These are phyloP conservation scores for Lotus japonicus DNA, from an alignment of 306 rosid genomes.

Conservation along the genomic window DNA sequence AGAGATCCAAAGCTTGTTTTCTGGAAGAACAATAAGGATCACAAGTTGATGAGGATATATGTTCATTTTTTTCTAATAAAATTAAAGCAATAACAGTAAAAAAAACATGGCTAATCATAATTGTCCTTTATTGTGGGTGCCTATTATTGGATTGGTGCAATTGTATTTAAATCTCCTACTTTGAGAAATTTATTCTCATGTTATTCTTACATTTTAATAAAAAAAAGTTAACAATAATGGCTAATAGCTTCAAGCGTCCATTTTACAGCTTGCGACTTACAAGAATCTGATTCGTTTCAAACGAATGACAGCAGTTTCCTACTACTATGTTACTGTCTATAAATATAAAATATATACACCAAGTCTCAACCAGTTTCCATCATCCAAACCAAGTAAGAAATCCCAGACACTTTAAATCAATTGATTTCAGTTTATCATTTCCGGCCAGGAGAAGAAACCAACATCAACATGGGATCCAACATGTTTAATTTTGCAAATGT, in stretches of 20 bases:
- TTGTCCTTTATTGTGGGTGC: too few relatives aligned
- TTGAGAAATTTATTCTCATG: too few relatives aligned
- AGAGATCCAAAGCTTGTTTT: too few relatives aligned
- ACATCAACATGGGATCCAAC: slow-evolving; percentile 18
- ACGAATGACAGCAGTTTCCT: neutral
- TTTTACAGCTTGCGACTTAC: slow-evolving; percentile 17
- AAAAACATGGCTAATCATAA: too few relatives aligned
- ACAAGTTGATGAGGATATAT: too few relatives aligned
- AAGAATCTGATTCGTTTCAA: slow-evolving; percentile 25
- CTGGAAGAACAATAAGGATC: too few relatives aligned
- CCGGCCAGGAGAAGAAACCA: slow-evolving; percentile 2
- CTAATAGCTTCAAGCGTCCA: neutral
- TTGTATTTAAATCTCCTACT: too few relatives aligned
- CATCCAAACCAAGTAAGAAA: slow-evolving; percentile 6
- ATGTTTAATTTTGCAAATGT: neutral
- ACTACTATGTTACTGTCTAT: neutral
- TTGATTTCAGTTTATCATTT: neutral
- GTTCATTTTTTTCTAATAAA: too few relatives aligned
- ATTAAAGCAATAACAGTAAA: too few relatives aligned
- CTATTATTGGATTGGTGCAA: too few relatives aligned
- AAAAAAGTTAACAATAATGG: too few relatives aligned
- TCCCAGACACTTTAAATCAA: neutral
- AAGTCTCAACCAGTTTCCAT: slow-evolving; percentile 3
- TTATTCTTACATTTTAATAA: too few relatives aligned
- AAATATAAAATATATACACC: slow-evolving; percentile 20